These are phyloP conservation scores for Diaporthe helianthi DNA, from an alignment of 2,329 filamentous ascomycete species.

Conservation along the genomic window DNA sequence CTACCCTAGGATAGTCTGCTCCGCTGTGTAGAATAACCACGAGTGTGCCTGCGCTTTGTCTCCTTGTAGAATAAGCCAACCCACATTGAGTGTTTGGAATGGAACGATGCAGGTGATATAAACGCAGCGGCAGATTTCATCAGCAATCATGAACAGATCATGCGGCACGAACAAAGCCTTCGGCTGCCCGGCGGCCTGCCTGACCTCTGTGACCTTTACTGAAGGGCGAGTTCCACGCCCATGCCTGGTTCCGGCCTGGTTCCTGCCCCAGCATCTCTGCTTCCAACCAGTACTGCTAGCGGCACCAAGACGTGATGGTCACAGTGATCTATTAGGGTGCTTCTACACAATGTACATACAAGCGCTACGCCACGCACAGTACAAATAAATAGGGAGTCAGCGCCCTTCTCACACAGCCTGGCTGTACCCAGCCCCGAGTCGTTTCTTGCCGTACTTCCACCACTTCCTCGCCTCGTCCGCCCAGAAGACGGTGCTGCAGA, in stretches of 20 bases:
- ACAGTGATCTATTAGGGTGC: constrained; percentile 20
- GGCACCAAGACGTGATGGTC: neutral
- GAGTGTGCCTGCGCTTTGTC: too few relatives aligned
- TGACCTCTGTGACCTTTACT: neutral
- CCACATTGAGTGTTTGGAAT: too few relatives aligned
- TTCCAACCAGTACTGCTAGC: neutral
- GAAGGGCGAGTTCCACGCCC: neutral
- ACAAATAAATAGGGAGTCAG: neutral
- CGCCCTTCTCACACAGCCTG: constrained; percentile 59
- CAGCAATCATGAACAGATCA: too few relatives aligned
- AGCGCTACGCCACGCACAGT: constrained; percentile 18
- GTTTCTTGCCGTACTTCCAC: constrained; percentile 65
- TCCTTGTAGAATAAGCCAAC: too few relatives aligned
- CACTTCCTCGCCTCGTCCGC: constrained; percentile 91
- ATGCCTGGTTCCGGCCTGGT: neutral
- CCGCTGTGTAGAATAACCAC: too few relatives aligned
- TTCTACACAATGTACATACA: constrained; percentile 30
- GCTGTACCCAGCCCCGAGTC: constrained; percentile 68
- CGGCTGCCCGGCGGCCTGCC: neutral
- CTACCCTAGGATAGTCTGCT: too few relatives aligned
- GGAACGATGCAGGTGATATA: too few relatives aligned
- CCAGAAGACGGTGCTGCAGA: constrained; percentile 94
- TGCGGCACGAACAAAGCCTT: neutral
- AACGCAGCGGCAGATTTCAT: too few relatives aligned
- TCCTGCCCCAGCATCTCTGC: neutral